Conservation (phyloP, 768 basidiomycete species). For the Boletus vinaceobasis region DNA sequence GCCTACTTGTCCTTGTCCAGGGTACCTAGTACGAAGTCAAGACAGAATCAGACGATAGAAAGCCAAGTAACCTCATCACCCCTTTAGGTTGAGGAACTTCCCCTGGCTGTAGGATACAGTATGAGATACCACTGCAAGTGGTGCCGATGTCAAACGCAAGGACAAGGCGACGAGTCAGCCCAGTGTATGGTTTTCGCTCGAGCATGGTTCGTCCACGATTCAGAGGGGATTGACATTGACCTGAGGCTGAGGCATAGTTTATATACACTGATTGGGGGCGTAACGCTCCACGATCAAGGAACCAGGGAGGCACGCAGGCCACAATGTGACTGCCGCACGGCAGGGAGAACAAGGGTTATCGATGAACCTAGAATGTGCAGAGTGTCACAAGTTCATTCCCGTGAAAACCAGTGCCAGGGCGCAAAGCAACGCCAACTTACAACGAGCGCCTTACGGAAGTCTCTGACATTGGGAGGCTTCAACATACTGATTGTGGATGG, state of each 20-base stretch:
- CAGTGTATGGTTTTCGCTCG: slow-evolving; percentile 32
- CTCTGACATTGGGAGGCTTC: too few species aligned
- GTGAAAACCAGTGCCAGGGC: too few species aligned
- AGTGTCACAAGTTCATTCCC: slow-evolving; percentile 6
- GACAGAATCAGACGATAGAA: neutral
- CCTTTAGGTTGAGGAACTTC: slow-evolving; percentile 23
- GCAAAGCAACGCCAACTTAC: too few species aligned
- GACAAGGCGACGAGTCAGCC: slow-evolving; percentile 31
- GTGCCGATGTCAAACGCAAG: slow-evolving; percentile 39
- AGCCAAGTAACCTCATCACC: slow-evolving; percentile 12
- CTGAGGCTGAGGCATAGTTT: neutral
- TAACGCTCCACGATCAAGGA: neutral
- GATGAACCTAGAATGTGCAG: neutral
- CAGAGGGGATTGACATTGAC: neutral
- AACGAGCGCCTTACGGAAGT: too few species aligned
- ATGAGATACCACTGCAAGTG: slow-evolving; percentile 35
- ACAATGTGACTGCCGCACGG: neutral
- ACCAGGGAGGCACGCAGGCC: neutral
- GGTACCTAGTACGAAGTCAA: slow-evolving; percentile 24
- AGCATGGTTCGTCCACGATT: slow-evolving; percentile 20
- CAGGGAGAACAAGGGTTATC: neutral
- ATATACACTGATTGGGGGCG: neutral
- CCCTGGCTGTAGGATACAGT: slow-evolving; percentile 37
- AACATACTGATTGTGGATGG: too few species aligned
- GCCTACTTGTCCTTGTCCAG: slow-evolving; percentile 38